phyloP scores from a whole-genome alignment of 2,329 filamentous ascomycete species.

The Fusarium torreyae region DNA sequence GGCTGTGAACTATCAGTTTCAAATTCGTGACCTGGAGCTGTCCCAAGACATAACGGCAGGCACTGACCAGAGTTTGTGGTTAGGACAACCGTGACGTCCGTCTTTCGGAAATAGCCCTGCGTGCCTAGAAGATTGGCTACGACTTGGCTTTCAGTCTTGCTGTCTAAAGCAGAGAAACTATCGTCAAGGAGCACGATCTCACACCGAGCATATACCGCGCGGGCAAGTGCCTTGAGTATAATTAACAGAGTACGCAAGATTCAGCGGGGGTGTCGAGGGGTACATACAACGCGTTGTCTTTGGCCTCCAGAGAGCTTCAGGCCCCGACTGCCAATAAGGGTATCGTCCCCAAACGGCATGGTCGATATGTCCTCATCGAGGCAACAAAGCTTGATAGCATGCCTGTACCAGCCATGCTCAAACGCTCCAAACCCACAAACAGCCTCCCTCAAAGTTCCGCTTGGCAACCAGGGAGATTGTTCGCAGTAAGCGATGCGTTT shows the following conservation, averaged over 20 bases:
- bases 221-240: neutral
- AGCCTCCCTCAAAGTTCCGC: neutral
- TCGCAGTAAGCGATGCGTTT: neutral
- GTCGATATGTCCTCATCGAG: neutral
- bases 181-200: constrained; percentile 1
- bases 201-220: neutral
- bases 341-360: neutral
- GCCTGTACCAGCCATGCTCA: neutral
- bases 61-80: neutral
- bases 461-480: neutral
- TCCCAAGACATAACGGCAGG: neutral
- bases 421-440: neutral
- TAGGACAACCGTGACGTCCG: neutral
- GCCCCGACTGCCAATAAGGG: neutral
- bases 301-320: constrained; percentile 4
- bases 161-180: neutral
- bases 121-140: neutral
- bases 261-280: accelerated
- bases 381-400: neutral
- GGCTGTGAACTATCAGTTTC: neutral
- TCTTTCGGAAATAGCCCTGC: neutral
- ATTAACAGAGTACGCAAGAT: accelerated
- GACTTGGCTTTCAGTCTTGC: neutral
- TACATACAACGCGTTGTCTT: neutral
- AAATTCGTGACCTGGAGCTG: neutral